Evolutionary conservation across 768 basidiomycete species (phyloP), one percentile per base, ranked within the genome.

Genomic region (Pleurotus djamor): DNA sequence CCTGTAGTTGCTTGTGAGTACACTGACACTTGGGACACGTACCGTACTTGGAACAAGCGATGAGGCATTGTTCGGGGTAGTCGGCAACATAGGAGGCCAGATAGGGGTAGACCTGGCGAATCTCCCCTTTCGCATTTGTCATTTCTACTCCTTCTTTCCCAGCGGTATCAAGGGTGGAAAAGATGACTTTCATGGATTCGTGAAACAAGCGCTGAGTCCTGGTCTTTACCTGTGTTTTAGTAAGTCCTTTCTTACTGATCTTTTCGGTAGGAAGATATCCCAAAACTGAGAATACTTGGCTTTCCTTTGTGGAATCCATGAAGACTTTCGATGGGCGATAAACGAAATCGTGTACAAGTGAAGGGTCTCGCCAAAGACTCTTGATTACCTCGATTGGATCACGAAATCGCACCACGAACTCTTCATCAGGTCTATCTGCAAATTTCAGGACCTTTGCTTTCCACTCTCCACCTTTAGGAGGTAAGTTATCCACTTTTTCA

Each of bases 51-150:
- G 61, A 59, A 36, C 64, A 58, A 0, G 74, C 70, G 0, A 74
- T 69, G 0, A 81, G 71, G 12, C 74, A 67, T 58, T 82, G 80
- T 59, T 83, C 79, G 0, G 80, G 80, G 58, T 79, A 75, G 63
- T 81, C 76, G 0, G 72, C 72, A 5, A 75, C 63, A 59, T 72
- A 74, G 0, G 66, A 64, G 0, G 79, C 77, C 1, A 83, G 60
- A 41, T 83, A 74, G 0, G 78, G 78, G 59, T 73, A 69, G 9
- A 70, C 60, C 0, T 64, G 32, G 0, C 76, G 66, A 0, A 71
- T 50, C 0, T 35, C 12, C 0, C 77, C 71, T 59, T 78, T 69
- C 0, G 67, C 65, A 54, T 75, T 69, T 0, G 43, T 63, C 65
- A 79, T 74, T 0, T 62, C 45, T 0, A 78, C 65, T 0, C 79